These are phyloP conservation scores for Teratosphaeria destructans DNA, from an alignment of 2,329 filamentous ascomycete genomes.

Conservation along the genomic window DNA sequence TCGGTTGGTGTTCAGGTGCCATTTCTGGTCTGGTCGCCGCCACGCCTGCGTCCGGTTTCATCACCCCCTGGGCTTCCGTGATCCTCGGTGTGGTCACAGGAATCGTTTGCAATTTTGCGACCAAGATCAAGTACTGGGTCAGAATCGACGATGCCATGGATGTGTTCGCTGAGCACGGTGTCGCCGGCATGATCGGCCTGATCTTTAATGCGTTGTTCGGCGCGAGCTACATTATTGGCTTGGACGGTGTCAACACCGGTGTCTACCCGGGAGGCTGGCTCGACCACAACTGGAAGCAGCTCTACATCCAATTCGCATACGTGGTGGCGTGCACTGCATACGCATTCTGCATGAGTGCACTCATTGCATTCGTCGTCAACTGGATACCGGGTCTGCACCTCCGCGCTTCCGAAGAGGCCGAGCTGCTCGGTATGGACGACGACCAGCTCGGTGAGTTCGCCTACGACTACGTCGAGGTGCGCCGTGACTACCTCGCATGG, in stretches of 20 bases:
- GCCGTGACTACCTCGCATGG: constrained; percentile 81
- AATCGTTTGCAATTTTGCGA: constrained; percentile 70
- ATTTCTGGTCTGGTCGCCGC: constrained; percentile 83
- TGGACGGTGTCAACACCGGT: constrained; percentile 63
- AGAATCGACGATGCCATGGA: constrained; percentile 81
- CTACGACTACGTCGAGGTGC: constrained; percentile 83
- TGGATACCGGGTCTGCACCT: constrained; percentile 67
- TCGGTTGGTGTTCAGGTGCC: constrained; percentile 83
- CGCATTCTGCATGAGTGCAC: constrained; percentile 61
- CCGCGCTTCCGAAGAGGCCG: constrained; percentile 69
- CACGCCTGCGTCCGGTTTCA: constrained; percentile 71
- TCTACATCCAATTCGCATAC: constrained; percentile 74
- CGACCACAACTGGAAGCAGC: constrained; percentile 60
- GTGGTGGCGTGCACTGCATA: constrained; percentile 57
- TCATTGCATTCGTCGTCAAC: constrained; percentile 67
- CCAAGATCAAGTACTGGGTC: constrained; percentile 71
- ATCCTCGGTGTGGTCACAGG: constrained; percentile 52
- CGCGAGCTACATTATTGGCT: constrained; percentile 58
- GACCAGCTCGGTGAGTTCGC: constrained; percentile 85
- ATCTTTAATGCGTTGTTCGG: constrained; percentile 66
- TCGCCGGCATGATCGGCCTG: constrained; percentile 74
- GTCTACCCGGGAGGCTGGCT: constrained; percentile 54
- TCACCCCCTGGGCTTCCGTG: constrained; percentile 56
- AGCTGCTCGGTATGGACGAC: constrained; percentile 80
- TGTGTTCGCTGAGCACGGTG: constrained; percentile 80